phyloP scores from a whole-genome alignment of 2,329 filamentous ascomycete species.

The Teratosphaeria pseudoeucalypti region DNA sequence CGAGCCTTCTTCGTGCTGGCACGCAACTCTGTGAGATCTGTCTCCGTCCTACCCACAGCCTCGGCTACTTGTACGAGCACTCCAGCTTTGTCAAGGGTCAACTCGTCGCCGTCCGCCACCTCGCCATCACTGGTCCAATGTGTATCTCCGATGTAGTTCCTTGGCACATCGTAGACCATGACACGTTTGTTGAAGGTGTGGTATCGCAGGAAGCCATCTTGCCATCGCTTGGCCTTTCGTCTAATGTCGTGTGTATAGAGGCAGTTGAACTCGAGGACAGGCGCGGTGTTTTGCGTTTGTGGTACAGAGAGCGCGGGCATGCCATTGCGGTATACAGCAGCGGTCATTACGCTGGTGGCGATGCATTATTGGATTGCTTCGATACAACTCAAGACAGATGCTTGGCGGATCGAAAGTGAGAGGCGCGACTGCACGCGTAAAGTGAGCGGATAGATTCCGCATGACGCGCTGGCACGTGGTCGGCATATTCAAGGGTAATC shows the following conservation, averaged over 20 bases:
- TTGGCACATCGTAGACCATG: slow-evolving; percentile 78
- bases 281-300: slow-evolving; percentile 54
- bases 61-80: slow-evolving; percentile 75
- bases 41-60: slow-evolving; percentile 58
- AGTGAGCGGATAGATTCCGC: not conserved
- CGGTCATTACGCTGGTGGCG: slow-evolving; percentile 17
- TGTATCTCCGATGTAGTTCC: slow-evolving; percentile 73
- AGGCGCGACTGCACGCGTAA: not conserved
- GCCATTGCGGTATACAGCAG: slow-evolving; percentile 22
- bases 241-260: slow-evolving; percentile 78
- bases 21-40: slow-evolving; percentile 66
- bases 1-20: slow-evolving; percentile 52
- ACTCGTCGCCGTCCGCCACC: slow-evolving; percentile 72
- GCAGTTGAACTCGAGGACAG: slow-evolving; percentile 72
- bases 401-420: not conserved
- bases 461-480: not conserved
- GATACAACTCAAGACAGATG: not conserved
- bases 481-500: too few species aligned
- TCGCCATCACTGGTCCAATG: slow-evolving; percentile 63
- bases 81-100: slow-evolving; percentile 64
- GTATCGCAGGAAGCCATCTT: slow-evolving; percentile 78
- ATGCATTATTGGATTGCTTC: not conserved
- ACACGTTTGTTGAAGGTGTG: slow-evolving; percentile 85
- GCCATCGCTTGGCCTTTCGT: slow-evolving; percentile 85
- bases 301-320: slow-evolving; percentile 31